Evolutionary conservation across 768 basidiomycete species (phyloP), one percentile per base, ranked within the genome.

Genomic region (Leccinum broughii): DNA sequence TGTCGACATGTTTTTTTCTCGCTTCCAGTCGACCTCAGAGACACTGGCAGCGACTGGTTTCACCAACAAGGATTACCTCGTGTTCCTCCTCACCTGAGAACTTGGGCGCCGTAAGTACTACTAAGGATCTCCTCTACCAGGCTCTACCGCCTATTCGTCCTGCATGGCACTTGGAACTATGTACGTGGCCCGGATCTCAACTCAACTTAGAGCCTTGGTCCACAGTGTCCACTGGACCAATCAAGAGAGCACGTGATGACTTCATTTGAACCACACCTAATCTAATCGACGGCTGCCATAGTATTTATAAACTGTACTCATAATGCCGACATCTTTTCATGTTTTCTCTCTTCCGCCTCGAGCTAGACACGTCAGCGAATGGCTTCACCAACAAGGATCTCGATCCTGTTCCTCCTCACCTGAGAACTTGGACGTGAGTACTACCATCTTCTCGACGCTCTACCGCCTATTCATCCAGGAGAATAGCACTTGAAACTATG

Each of bases 371-470:
- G 44, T 79, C 83, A 24, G 81, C 80, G 22, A 53, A 80, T 79
- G 65, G 80, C 70, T 89, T 87, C 86, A 80, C 76, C 63, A 92
- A 92, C 73, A 82, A 83, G 65, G 89, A 90, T 67, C 89, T 90
- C 85, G 89, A 90, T 63, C 88, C 89, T 6, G 87, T 90, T 11
- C 85, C 86, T 44, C 79, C 74, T 1, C 72, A 83, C 26, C 67
- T 78, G 55, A 76, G 89, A 58, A 91, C 87, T 6, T 92, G 90
- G 90, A 78, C 81, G 39, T 70, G 59, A 66, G 70, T 62, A 13
- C 30, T 14, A 6, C 8, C n/a, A 3, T 34, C 54, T 8, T 8
- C 22, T 28, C 28, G 26, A 3, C 7, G 9, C 13, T 28, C 30
- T 1, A 10, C 34, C 1, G 7, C 39, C 51, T 59, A 22, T 30